Conservation (phyloP, 257 asterid genomes). For the Handroanthus guayacan region DNA sequence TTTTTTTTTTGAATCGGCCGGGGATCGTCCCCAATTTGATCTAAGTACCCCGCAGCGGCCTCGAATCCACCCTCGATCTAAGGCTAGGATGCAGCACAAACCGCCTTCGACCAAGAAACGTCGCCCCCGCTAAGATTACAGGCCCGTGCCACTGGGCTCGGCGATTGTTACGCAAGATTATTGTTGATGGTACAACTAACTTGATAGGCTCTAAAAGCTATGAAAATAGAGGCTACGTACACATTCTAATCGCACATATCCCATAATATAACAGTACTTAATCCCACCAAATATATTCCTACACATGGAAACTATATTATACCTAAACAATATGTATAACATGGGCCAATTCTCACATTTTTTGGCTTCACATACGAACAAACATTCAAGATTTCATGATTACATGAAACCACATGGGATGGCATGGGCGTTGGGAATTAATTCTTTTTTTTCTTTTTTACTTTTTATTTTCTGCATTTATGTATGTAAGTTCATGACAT, state of each 20-base stretch:
- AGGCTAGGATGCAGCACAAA: no score
- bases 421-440: constrained; percentile 33
- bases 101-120: no score
- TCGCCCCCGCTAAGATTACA: no score
- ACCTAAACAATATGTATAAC: constrained; percentile 27
- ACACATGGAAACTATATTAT: constrained; percentile 13
- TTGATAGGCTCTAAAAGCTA: no score
- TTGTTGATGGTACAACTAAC: no score
- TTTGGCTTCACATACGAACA: constrained; percentile 31
- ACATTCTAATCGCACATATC: neutral
- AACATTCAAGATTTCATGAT: constrained; percentile 30
- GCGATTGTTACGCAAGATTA: no score
- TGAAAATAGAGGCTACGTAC: neutral
- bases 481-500: constrained; percentile 29
- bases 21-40: no score
- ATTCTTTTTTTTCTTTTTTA: neutral
- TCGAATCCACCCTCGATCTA: no score
- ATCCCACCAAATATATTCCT: constrained; percentile 23
- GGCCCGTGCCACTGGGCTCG: no score
- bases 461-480: constrained; percentile 20
- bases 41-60: no score
- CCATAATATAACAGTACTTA: constrained; percentile 14
- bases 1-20: no score
- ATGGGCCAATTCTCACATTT: constrained; percentile 16
- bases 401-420: constrained; percentile 42